Evolutionary conservation across 1,139 yeast species (phyloP).

Genomic region (Candida sp.): DNA sequence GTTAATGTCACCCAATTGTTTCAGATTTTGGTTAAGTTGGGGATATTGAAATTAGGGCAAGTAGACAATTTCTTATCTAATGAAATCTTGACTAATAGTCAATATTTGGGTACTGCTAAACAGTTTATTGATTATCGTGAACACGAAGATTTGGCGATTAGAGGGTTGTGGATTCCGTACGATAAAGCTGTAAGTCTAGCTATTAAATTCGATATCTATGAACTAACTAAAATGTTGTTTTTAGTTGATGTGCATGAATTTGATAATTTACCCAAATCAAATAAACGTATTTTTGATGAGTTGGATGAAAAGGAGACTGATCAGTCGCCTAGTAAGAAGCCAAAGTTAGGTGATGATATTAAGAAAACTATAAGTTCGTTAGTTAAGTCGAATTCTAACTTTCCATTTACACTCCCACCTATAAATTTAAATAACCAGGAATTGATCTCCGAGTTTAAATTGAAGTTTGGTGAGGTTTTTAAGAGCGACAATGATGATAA

Average conservation of each 20-base stretch:
- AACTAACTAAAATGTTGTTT: constrained; percentile 34
- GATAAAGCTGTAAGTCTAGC: constrained; percentile 42
- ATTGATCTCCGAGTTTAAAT: constrained; percentile 51
- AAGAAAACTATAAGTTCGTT: constrained; percentile 14
- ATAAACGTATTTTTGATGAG: constrained; percentile 13
- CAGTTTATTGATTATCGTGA: constrained; percentile 27
- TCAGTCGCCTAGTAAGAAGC: constrained; percentile 36
- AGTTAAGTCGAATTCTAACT: constrained; percentile 33
- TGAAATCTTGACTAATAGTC: constrained; percentile 31
- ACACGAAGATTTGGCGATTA: constrained; percentile 21
- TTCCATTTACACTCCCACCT: constrained; percentile 57
- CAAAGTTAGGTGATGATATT: constrained; percentile 8
- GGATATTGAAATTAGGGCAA: constrained; percentile 21
- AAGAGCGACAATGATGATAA: constrained; percentile 35
- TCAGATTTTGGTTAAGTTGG: constrained; percentile 27
- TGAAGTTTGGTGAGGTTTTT: constrained; percentile 44
- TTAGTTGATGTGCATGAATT: constrained; percentile 46
- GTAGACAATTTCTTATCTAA: constrained; percentile 27
- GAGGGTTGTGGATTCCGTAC: constrained; percentile 45
- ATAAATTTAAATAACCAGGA: constrained; percentile 25
- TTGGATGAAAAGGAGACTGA: constrained; percentile 10
- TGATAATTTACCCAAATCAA: constrained; percentile 32
- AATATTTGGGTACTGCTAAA: constrained; percentile 22
- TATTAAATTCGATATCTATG: constrained; percentile 40
- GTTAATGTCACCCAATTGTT: constrained; percentile 40